These are phyloP conservation scores for Amaranthus cruentus DNA, from an alignment of 148 eudicot genomes.

Conservation along the genomic window DNA sequence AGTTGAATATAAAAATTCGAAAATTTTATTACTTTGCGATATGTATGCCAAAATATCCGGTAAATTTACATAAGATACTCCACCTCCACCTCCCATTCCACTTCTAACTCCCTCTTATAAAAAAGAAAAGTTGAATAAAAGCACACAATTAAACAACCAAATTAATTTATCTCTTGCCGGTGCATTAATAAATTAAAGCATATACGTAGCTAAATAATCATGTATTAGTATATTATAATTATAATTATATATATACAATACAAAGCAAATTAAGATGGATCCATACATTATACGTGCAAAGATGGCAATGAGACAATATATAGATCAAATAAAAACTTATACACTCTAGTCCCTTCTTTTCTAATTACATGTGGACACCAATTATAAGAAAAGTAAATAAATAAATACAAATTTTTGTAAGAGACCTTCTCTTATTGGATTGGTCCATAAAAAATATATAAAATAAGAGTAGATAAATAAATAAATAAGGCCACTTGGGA, in stretches of 20 bases:
- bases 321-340: no score
- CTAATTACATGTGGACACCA: no score
- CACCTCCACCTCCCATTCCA: background rate
- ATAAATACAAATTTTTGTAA: no score
- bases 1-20: no score
- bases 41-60: no score
- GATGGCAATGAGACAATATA: background rate
- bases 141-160: background rate
- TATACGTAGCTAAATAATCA: background rate
- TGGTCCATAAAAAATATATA: no score
- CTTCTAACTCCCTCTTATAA: background rate
- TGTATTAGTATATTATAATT: background rate
- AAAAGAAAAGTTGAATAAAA: background rate
- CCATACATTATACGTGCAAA: conserved; percentile 17
- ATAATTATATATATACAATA: background rate
- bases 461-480: no score
- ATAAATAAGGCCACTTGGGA: no score
- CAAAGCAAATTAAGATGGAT: background rate
- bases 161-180: conserved; percentile 2
- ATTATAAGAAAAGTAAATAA: no score
- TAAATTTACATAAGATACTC: background rate
- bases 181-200: background rate
- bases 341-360: no score
- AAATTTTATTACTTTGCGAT: background rate
- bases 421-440: no score